Evolutionary conservation across 768 basidiomycete genomes (phyloP).

Genomic region (Lentinula guzmanii): DNA sequence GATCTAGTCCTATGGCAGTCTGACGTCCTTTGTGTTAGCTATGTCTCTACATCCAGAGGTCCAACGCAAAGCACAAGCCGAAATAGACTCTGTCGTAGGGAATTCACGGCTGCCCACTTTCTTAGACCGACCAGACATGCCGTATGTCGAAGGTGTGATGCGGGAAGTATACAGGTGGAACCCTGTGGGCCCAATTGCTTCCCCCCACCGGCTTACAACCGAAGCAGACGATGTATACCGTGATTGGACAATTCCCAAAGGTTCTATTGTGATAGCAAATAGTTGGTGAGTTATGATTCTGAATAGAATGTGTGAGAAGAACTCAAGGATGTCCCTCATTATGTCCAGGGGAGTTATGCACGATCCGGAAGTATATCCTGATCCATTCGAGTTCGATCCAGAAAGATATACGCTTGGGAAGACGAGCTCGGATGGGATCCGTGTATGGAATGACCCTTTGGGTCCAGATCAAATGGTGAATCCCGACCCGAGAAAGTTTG

Average conservation of each 20-base stretch:
- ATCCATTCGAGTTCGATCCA: conserved; percentile 27
- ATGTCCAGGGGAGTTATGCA: conserved; percentile 21
- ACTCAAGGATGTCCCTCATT: not conserved
- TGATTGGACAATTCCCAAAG: conserved; percentile 31
- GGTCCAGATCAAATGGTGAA: conserved; percentile 7
- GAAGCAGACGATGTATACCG: conserved; percentile 25
- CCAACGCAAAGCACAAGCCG: conserved; percentile 18
- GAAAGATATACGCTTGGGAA: conserved; percentile 17
- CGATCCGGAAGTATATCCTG: conserved; percentile 22
- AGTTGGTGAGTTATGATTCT: conserved; percentile 11
- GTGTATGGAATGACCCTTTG: not conserved
- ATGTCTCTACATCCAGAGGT: conserved; percentile 19
- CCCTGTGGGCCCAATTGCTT: conserved; percentile 13
- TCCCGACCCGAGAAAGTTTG: conserved; percentile 8
- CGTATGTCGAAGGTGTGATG: conserved; percentile 16
- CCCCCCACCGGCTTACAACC: conserved; percentile 10
- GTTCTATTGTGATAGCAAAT: conserved; percentile 18
- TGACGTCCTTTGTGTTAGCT: conserved; percentile 18
- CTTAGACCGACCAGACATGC: conserved; percentile 16
- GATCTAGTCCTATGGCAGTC: conserved; percentile 13
- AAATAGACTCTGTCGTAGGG: conserved; percentile 19
- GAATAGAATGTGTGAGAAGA: not conserved
- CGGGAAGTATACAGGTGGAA: conserved; percentile 19
- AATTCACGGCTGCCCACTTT: conserved; percentile 19
- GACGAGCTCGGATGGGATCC: conserved; percentile 9